Percentiles rank a stretch among this genome's conserved stretches.
Evolutionary conservation across 306 rosid genomes (phyloP).

Genomic region (Prunus dulcis): DNA sequence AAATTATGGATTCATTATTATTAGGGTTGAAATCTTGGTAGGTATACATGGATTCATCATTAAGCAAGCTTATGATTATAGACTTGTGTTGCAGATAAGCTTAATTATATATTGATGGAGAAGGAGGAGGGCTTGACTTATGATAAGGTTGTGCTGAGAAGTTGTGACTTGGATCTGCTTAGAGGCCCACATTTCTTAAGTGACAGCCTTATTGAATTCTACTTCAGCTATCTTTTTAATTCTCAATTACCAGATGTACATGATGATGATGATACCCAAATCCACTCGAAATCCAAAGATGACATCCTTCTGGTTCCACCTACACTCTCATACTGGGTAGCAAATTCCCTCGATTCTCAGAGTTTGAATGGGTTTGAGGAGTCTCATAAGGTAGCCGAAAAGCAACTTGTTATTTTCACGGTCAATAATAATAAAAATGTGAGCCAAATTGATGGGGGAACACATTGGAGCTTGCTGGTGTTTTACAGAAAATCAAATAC

Average conservation of each 20-base stretch:
- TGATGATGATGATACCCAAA: not conserved
- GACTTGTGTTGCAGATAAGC: not conserved
- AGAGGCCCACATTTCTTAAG: conserved; percentile 7
- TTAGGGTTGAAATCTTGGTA: no score
- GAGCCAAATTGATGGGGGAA: conserved; percentile 4
- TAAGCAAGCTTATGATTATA: no score
- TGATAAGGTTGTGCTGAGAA: not conserved
- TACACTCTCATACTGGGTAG: not conserved
- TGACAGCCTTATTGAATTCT: conserved; percentile 13
- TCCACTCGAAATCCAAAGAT: not conserved
- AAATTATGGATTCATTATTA: no score
- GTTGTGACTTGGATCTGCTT: not conserved
- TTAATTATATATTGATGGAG: not conserved
- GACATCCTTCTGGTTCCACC: conserved; percentile 15
- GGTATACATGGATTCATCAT: no score
- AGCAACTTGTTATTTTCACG: conserved; percentile 12
- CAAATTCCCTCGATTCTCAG: not conserved
- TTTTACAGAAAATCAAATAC: conserved; percentile 11
- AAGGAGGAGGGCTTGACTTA: not conserved
- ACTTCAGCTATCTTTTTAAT: not conserved
- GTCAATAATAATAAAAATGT: conserved; percentile 1
- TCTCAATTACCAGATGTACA: not conserved
- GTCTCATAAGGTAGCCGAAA: not conserved
- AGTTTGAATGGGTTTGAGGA: conserved; percentile 2
- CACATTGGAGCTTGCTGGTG: conserved; percentile 18